A percentile compares a stretch with the other conserved stretches of the same genome.
These are phyloP conservation scores for Darksidea phi DNA, from an alignment of 495 filamentous ascomycete genomes.

Conservation along the genomic window DNA sequence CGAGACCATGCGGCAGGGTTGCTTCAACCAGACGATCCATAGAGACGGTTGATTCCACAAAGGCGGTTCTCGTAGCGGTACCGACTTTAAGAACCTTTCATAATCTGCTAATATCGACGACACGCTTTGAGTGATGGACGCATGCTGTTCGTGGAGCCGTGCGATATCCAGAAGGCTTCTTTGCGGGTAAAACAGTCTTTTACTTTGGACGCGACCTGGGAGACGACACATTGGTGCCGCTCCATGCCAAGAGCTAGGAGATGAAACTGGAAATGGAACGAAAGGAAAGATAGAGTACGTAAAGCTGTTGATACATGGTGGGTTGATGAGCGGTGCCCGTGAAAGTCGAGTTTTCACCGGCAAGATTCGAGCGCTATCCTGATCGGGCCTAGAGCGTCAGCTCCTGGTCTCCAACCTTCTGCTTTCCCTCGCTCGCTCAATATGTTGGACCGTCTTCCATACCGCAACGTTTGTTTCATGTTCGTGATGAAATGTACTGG, in stretches of 20 bases:
- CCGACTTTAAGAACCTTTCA: constrained; percentile 46
- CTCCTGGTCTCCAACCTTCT: background rate
- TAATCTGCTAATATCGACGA: constrained; percentile 56
- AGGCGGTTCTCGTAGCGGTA: constrained; percentile 37
- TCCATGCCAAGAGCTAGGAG: constrained; percentile 2
- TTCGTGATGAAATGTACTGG: too few species aligned
- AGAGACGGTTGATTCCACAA: constrained; percentile 65
- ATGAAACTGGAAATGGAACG: background rate
- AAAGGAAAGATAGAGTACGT: background rate
- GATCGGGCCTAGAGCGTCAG: background rate
- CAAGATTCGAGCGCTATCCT: background rate
- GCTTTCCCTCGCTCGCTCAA: background rate
- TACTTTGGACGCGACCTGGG: constrained; percentile 50
- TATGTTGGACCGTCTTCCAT: background rate
- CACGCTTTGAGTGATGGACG: constrained; percentile 49
- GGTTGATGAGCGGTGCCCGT: background rate
- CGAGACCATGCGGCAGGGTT: constrained; percentile 53
- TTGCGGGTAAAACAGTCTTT: constrained; percentile 56
- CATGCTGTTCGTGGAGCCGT: constrained; percentile 76
- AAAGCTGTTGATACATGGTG: background rate
- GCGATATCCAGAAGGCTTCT: constrained; percentile 70
- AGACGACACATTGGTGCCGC: constrained; percentile 41
- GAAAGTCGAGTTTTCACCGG: background rate
- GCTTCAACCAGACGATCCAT: constrained; percentile 61
- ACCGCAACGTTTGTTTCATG: too few species aligned